Percentiles rank a stretch among this genome's conserved stretches.
Evolutionary conservation across 331 rosid genomes (phyloP).

Genomic region (Acacia pycnantha): DNA sequence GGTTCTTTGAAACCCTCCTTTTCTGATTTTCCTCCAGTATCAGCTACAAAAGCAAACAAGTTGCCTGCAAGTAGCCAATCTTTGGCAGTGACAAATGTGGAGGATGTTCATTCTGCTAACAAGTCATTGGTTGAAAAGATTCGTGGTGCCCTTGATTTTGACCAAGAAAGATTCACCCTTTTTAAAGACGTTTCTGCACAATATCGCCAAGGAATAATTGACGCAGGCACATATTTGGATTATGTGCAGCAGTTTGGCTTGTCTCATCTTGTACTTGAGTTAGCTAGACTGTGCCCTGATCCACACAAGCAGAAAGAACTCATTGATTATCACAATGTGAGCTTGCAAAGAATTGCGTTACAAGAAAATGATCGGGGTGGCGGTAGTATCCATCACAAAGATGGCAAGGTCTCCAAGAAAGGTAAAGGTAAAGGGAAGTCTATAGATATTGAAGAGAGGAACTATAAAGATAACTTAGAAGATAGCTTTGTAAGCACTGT

Average conservation of each 20-base stretch:
- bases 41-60: constrained; percentile 58
- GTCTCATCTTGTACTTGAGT: constrained; percentile 79
- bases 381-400: constrained; percentile 34
- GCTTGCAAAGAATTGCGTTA: constrained; percentile 43
- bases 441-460: constrained; percentile 39
- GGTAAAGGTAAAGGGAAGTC: constrained; percentile 44
- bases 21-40: constrained; percentile 89
- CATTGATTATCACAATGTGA: constrained; percentile 53
- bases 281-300: constrained; percentile 91
- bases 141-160: constrained; percentile 74
- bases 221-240: constrained; percentile 66
- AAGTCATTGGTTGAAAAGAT: constrained; percentile 91
- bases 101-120: constrained; percentile 81
- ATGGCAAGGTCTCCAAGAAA: constrained; percentile 52
- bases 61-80: constrained; percentile 51
- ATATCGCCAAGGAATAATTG: constrained; percentile 81
- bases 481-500: constrained; percentile 66
- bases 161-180: constrained; percentile 59
- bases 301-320: constrained; percentile 77
- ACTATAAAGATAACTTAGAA: constrained; percentile 47
- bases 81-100: constrained; percentile 37
- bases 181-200: constrained; percentile 85
- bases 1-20: constrained; percentile 48
- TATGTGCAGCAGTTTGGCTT: constrained; percentile 77
- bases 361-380: constrained; percentile 42